Evolutionary conservation across 768 basidiomycete species (phyloP), one percentile per base, ranked within the genome.

Genomic region (Suillus tomentosus): DNA sequence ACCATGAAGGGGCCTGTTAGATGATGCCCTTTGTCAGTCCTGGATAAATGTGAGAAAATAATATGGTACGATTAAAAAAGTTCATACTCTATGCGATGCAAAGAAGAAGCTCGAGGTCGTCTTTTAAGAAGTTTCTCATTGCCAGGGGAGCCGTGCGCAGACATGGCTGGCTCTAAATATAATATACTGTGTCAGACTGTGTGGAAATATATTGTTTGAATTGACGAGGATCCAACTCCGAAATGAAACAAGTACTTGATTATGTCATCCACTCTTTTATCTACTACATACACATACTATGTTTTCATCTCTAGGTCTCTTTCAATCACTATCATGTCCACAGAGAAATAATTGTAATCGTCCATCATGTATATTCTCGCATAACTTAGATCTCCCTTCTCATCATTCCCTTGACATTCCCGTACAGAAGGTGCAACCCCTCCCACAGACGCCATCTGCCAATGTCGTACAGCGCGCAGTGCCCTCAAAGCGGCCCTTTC

Each of bases 361-460:
- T 22, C 65, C 76, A 9, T 71, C 77, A 40, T 95, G 93, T 73
- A 67, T 90, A 17, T 93, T 89, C 75, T 89, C 88, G 22, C 93
- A 94, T 72, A 72, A 76, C 0, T 56, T 72, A 9, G 78, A 81
- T 60, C 66, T 80, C 13, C 75, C 75, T 0, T 74, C 74, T 0
- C 76, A 79, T 0, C 73, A 73, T 4, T 66, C 76, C 3, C 79
- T 86, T 39, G 67, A 68, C 45, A 74, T 85, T 53, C 80, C 80
- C 7, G 68, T 80, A 27, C 74, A 76, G 24, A 24, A 64, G 70
- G n/a, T 60, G 66, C 22, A 53, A 58, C 22, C 62, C 22, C 43
- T 64, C 50, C 65, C 69, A 62, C 66, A 69, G 60, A 55, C 71
- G 36, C 60, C 71, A 43, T 27, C 40, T 27, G 2, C 19, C 53